phyloP scores from a whole-genome alignment of 2,329 filamentous ascomycete genomes.

The Trichothecium sympodiale region DNA sequence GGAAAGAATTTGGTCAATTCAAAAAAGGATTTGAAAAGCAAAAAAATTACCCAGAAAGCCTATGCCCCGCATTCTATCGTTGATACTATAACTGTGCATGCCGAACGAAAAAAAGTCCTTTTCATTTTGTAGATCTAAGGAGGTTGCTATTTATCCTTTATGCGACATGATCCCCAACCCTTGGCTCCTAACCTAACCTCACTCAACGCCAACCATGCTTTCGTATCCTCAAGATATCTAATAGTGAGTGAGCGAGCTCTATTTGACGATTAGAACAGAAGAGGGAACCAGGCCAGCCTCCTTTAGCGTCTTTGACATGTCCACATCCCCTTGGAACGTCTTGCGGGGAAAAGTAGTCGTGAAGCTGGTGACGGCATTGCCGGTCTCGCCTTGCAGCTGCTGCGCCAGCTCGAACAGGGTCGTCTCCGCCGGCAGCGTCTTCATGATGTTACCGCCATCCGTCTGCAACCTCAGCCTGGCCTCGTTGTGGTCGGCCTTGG shows the following conservation, averaged over 20 bases:
- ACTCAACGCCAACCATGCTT: conserved; percentile 8
- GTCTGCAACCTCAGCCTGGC: conserved; percentile 76
- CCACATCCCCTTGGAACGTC: conserved; percentile 54
- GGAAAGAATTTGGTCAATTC: conserved; percentile 22
- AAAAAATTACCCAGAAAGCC: neutral
- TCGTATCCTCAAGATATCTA: neutral
- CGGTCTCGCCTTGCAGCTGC: conserved; percentile 60
- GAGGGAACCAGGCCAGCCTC: conserved; percentile 86
- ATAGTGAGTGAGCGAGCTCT: conserved; percentile 16
- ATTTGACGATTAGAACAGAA: conserved; percentile 72
- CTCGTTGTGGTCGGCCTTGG: conserved; percentile 64
- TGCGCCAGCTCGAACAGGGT: conserved; percentile 89
- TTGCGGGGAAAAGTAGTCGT: conserved; percentile 81
- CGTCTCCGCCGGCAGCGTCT: conserved; percentile 79
- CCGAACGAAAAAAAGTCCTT: too few species aligned
- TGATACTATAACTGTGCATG: too few species aligned
- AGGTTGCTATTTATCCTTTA: too few species aligned
- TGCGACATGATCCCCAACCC: too few species aligned
- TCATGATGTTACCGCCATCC: conserved; percentile 61
- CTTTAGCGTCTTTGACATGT: conserved; percentile 84
- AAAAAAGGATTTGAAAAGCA: conserved; percentile 23
- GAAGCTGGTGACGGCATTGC: conserved; percentile 62
- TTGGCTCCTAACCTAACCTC: neutral
- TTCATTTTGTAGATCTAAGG: too few species aligned
- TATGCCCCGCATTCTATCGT: neutral